phyloP scores from a whole-genome alignment of 768 basidiomycete genomes.

The Boletus edulis region DNA sequence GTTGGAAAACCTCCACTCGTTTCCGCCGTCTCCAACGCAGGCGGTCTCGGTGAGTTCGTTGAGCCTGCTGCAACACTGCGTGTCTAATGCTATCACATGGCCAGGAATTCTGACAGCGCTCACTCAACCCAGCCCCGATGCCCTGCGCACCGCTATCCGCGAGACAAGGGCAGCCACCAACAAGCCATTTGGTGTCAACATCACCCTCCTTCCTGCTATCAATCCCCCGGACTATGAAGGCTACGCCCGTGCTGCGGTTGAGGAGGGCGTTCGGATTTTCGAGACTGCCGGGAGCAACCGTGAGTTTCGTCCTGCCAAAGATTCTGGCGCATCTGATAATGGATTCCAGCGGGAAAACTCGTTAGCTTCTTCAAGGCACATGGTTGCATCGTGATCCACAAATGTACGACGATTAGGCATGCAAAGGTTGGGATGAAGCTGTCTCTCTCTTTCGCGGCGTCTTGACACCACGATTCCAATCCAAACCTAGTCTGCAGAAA shows the following conservation, averaged over 20 bases:
- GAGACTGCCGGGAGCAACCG: constrained; percentile 94
- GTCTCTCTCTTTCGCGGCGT: constrained; percentile 25
- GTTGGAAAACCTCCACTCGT: constrained; percentile 75
- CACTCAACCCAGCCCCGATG: constrained; percentile 83
- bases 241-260: constrained; percentile 76
- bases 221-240: constrained; percentile 89
- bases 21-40: constrained; percentile 79
- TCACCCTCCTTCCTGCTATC: constrained; percentile 85
- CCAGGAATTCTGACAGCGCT: constrained; percentile 82
- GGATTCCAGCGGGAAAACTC: constrained; percentile 59
- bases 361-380: constrained; percentile 82
- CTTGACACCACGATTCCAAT: not conserved
- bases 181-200: constrained; percentile 83
- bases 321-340: not conserved
- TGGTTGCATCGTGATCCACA: constrained; percentile 81
- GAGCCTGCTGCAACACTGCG: not conserved
- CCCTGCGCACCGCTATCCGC: constrained; percentile 74
- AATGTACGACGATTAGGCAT: constrained; percentile 84
- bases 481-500: constrained; percentile 52
- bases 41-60: constrained; percentile 60
- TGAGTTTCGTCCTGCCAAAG: constrained; percentile 34
- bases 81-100: not conserved
- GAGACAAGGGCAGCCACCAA: constrained; percentile 68
- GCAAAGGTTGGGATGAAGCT: constrained; percentile 54
- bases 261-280: constrained; percentile 85